Conservation (phyloP, 305 asterid species). For the Fraxinus greggii region DNA sequence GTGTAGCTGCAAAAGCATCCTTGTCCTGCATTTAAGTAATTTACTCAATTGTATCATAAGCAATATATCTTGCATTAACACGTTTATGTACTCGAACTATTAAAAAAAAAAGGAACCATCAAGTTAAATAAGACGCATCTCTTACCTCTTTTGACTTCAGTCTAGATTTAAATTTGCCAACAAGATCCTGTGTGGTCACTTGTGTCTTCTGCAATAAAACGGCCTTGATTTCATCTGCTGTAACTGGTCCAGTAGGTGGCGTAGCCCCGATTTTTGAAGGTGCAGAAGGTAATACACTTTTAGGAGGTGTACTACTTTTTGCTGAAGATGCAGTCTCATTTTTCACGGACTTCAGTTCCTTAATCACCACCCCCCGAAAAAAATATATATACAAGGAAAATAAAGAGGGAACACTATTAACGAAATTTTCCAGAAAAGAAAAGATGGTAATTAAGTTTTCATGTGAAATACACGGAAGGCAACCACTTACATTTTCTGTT, state of each 20-base stretch:
- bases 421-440: neutral
- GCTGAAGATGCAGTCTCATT: constrained; percentile 50
- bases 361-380: constrained; percentile 4
- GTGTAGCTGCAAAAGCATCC: constrained; percentile 70
- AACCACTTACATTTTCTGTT: constrained; percentile 62
- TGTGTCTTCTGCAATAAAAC: constrained; percentile 62
- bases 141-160: constrained; percentile 77
- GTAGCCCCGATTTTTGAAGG: constrained; percentile 48
- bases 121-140: neutral
- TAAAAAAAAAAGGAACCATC: neutral
- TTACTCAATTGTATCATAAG: neutral
- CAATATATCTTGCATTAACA: neutral
- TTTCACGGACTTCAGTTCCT: constrained; percentile 70
- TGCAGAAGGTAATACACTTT: constrained; percentile 45
- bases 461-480: neutral
- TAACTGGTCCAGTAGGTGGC: constrained; percentile 67
- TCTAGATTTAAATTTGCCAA: constrained; percentile 80
- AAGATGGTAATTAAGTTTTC: neutral
- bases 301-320: constrained; percentile 48
- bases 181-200: constrained; percentile 90
- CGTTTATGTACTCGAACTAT: neutral
- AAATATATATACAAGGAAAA: neutral
- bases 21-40: constrained; percentile 59
- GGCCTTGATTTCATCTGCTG: constrained; percentile 88
- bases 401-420: neutral